Conservation (phyloP, 768 basidiomycete species). For the Daedaleopsis sinensis region DNA sequence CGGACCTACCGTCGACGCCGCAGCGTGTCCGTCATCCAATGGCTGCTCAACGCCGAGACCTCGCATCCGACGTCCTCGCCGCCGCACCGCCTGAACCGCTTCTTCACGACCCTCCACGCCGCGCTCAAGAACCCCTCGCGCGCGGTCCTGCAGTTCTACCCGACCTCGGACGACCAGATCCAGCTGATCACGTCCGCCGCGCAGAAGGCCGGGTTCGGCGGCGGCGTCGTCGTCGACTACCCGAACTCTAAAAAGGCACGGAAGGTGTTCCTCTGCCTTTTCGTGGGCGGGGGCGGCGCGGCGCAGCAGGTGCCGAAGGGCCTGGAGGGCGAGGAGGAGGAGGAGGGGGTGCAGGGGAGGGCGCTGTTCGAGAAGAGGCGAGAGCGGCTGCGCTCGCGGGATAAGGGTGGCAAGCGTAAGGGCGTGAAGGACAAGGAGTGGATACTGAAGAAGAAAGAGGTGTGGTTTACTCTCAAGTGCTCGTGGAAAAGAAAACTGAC, state of each 20-base stretch:
- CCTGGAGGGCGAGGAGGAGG: conserved; percentile 64
- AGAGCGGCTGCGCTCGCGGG: conserved; percentile 60
- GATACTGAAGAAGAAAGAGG: conserved; percentile 98
- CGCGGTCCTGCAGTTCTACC: conserved; percentile 93
- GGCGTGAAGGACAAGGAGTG: conserved; percentile 80
- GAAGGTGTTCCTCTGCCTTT: conserved; percentile 93
- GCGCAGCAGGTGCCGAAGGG: conserved; percentile 65
- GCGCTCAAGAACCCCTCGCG: conserved; percentile 83
- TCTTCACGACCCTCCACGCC: conserved; percentile 92
- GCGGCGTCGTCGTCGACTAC: conserved; percentile 95
- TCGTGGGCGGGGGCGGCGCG: conserved; percentile 77
- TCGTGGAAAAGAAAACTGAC: background rate
- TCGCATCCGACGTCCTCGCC: conserved; percentile 88
- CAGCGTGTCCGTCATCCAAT: conserved; percentile 98
- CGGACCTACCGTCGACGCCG: conserved; percentile 5
- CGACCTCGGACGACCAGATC: conserved; percentile 95
- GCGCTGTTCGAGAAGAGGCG: conserved; percentile 80
- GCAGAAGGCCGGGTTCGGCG: conserved; percentile 94
- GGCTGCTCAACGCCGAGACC: conserved; percentile 96
- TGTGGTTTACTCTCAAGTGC: conserved; percentile 33
- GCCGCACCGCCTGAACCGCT: conserved; percentile 80
- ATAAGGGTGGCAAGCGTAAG: conserved; percentile 71
- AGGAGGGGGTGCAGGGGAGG: conserved; percentile 52
- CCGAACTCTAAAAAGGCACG: conserved; percentile 95
- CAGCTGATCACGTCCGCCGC: conserved; percentile 92